phyloP scores from a whole-genome alignment of 441 rosid species.

The Arabidopsis lyrata region DNA sequence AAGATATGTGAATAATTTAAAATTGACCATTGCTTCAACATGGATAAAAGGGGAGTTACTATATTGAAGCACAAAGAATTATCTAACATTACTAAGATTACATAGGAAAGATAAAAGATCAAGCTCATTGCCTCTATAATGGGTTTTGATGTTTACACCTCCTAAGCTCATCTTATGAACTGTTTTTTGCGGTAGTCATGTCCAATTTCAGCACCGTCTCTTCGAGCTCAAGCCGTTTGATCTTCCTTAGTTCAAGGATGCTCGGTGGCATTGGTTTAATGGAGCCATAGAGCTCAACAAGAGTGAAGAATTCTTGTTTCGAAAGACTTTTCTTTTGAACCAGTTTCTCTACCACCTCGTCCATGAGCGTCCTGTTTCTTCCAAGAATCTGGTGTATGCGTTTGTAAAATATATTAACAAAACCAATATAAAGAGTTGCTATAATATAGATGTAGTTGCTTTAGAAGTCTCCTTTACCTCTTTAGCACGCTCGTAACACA shows the following conservation, averaged over 20 bases:
- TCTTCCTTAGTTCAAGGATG: conserved; percentile 69
- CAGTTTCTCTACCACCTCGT: conserved; percentile 70
- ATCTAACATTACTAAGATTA: conserved; percentile 28
- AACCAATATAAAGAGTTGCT: conserved; percentile 8
- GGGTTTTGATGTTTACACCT: not conserved
- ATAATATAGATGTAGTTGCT: conserved; percentile 2
- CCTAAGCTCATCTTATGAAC: conserved; percentile 20
- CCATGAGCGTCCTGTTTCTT: conserved; percentile 67
- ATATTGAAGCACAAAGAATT: conserved; percentile 18
- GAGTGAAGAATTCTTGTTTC: conserved; percentile 76
- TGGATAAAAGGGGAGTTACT: conserved; percentile 2
- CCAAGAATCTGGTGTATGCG: conserved; percentile 45
- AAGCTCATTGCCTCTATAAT: conserved; percentile 19
- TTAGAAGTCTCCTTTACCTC: conserved; percentile 55
- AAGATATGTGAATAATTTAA: not conserved
- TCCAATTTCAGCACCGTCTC: conserved; percentile 55
- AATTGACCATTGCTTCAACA: not conserved
- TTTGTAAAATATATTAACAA: not conserved
- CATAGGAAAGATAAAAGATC: not conserved
- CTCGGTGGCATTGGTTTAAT: conserved; percentile 67
- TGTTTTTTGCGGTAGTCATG: conserved; percentile 43
- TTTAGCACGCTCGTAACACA: conserved; percentile 81
- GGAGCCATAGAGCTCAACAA: conserved; percentile 75
- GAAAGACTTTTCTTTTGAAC: conserved; percentile 78
- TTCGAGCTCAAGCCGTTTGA: conserved; percentile 64